These are phyloP conservation scores for Eutypa lata DNA, from an alignment of 2,329 filamentous ascomycete species.

Conservation along the genomic window DNA sequence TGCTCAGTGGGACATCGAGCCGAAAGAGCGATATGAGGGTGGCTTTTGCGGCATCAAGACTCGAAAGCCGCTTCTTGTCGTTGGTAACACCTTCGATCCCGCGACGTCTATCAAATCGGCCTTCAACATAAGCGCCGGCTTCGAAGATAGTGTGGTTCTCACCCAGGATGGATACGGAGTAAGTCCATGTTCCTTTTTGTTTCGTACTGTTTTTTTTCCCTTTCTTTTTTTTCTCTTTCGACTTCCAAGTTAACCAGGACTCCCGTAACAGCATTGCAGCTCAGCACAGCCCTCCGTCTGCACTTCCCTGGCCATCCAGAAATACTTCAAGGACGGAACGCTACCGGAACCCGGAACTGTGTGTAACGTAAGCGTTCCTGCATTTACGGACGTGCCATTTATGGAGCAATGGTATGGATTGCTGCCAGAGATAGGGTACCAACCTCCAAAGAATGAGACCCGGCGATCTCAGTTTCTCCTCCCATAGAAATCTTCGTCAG, in stretches of 20 bases:
- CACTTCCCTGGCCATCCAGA: constrained; percentile 14
- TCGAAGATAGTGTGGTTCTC: constrained; percentile 35
- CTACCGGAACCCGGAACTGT: constrained; percentile 11
- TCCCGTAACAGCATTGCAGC: constrained; percentile 8
- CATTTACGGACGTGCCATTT: not conserved
- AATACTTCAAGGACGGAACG: constrained; percentile 16
- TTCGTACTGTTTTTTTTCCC: too few relatives aligned
- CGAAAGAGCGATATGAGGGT: constrained; percentile 33
- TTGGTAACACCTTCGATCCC: constrained; percentile 36
- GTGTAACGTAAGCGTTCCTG: not conserved
- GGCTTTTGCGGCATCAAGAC: constrained; percentile 25
- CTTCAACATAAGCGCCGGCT: constrained; percentile 31
- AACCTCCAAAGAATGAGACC: not conserved
- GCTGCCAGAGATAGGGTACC: not conserved
- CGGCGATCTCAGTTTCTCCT: too few relatives aligned
- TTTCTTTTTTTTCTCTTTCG: too few relatives aligned
- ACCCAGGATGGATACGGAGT: constrained; percentile 34
- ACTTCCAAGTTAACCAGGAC: not conserved
- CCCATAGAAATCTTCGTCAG: too few relatives aligned
- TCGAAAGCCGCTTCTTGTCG: constrained; percentile 29
- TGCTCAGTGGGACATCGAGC: constrained; percentile 35
- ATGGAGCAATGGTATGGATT: not conserved
- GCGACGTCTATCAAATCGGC: constrained; percentile 37
- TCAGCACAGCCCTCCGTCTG: constrained; percentile 19
- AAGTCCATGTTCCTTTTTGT: too few relatives aligned